A percentile compares a stretch with the other conserved stretches of the same genome.
These are phyloP conservation scores for Diplodia intermedia DNA, from an alignment of 2,329 filamentous ascomycete genomes.

Conservation along the genomic window DNA sequence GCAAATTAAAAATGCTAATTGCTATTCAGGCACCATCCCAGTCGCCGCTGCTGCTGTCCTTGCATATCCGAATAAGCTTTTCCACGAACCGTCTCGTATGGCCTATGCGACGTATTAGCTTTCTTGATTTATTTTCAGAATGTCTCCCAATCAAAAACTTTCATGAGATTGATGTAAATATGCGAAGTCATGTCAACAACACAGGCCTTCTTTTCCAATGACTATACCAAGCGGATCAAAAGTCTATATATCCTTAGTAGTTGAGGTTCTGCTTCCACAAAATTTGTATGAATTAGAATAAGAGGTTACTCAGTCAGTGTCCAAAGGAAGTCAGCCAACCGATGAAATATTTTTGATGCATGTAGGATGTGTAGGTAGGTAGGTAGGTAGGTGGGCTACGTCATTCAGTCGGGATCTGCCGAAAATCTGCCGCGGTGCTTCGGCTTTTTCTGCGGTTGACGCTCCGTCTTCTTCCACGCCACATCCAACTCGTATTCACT, in stretches of 20 bases:
- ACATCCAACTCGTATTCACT: background rate
- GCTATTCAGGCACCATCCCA: slow-evolving; percentile 51
- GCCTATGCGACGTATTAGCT: no score
- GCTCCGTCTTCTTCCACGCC: background rate
- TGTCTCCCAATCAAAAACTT: background rate
- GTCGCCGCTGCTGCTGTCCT: slow-evolving; percentile 42
- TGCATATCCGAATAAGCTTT: no score
- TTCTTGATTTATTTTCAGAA: no score
- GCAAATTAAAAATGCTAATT: slow-evolving; percentile 33
- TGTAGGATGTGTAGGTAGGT: background rate
- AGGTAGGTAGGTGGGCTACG: no score
- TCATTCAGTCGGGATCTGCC: background rate
- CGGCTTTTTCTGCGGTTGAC: slow-evolving; percentile 4
- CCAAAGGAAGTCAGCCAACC: no score
- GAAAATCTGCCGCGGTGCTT: slow-evolving; percentile 13
- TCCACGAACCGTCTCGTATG: no score
- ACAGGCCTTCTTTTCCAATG: background rate
- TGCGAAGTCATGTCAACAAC: background rate
- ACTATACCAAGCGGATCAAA: background rate
- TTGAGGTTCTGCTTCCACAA: background rate
- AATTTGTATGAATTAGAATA: background rate
- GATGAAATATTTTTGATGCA: no score
- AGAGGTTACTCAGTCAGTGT: background rate
- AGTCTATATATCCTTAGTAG: background rate
- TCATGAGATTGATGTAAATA: background rate